Percentiles rank a stretch among this genome's conserved stretches.
Evolutionary conservation across 306 rosid genomes (phyloP).

Genomic region (Trichosanthes truncata): DNA sequence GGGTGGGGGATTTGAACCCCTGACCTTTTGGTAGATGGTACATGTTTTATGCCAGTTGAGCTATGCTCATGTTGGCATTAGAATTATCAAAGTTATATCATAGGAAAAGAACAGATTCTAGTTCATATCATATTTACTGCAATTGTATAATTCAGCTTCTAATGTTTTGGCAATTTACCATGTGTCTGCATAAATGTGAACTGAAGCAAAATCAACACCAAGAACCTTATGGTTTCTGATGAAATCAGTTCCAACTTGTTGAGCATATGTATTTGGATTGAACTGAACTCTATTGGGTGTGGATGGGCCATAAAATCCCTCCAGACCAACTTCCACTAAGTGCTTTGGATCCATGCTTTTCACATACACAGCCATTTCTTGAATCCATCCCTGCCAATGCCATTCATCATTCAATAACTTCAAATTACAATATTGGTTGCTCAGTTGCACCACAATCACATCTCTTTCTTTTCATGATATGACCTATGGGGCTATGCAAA

Average conservation of each 20-base stretch:
- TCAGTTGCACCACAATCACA: not conserved
- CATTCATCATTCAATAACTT: constrained; percentile 1
- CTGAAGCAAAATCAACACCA: constrained; percentile 91
- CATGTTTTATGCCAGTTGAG: too few species aligned
- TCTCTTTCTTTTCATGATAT: not conserved
- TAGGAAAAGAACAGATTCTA: not conserved
- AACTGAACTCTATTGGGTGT: constrained; percentile 60
- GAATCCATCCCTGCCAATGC: constrained; percentile 63
- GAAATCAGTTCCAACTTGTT: constrained; percentile 88
- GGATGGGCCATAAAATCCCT: constrained; percentile 95
- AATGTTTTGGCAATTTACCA: constrained; percentile 59
- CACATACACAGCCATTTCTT: constrained; percentile 80
- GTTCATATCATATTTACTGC: not conserved
- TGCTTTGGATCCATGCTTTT: constrained; percentile 89
- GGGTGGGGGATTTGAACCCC: too few species aligned
- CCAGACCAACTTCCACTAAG: constrained; percentile 74
- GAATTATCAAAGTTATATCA: not conserved
- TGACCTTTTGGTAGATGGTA: too few species aligned
- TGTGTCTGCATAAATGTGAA: constrained; percentile 85
- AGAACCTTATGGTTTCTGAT: constrained; percentile 86
- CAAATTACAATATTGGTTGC: not conserved
- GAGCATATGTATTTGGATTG: constrained; percentile 86
- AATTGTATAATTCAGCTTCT: not conserved
- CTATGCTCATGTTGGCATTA: too few species aligned
- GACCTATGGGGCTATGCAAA: not conserved